phyloP scores from a whole-genome alignment of 2,329 filamentous ascomycete genomes.

The Zasmidium cellare region DNA sequence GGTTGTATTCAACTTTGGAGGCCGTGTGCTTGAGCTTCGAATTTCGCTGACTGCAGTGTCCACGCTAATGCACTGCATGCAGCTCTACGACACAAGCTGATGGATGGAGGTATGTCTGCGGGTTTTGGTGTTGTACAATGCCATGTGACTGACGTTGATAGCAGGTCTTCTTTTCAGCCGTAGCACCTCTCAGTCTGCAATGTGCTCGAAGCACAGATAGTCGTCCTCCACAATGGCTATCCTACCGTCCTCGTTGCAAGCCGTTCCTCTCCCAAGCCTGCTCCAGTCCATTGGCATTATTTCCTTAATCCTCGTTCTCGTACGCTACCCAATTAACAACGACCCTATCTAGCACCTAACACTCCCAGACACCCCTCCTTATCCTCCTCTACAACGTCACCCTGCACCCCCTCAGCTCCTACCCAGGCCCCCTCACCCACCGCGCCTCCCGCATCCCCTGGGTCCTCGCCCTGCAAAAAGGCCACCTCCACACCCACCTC shows the following conservation, averaged over 20 bases:
- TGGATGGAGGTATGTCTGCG: no score
- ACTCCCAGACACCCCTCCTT: background rate
- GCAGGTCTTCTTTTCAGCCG: background rate
- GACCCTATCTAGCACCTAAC: background rate
- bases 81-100: no score
- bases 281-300: background rate
- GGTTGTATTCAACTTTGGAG: background rate
- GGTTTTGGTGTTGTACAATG: background rate
- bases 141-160: background rate
- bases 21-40: background rate
- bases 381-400: slow-evolving; percentile 44
- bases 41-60: no score
- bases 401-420: slow-evolving; percentile 33
- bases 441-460: slow-evolving; percentile 9
- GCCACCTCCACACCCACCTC: background rate
- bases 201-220: no score
- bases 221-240: background rate
- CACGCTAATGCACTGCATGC: no score
- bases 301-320: background rate
- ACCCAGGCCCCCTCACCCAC: slow-evolving; percentile 6
- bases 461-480: slow-evolving; percentile 2
- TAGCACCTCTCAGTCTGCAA: no score
- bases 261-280: background rate
- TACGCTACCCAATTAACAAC: background rate
- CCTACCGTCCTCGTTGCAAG: background rate